Evolutionary conservation across 2,329 filamentous ascomycete species (phyloP), one percentile per base, ranked within the genome.

Genomic region (Phyllosticta citrichinensis): DNA sequence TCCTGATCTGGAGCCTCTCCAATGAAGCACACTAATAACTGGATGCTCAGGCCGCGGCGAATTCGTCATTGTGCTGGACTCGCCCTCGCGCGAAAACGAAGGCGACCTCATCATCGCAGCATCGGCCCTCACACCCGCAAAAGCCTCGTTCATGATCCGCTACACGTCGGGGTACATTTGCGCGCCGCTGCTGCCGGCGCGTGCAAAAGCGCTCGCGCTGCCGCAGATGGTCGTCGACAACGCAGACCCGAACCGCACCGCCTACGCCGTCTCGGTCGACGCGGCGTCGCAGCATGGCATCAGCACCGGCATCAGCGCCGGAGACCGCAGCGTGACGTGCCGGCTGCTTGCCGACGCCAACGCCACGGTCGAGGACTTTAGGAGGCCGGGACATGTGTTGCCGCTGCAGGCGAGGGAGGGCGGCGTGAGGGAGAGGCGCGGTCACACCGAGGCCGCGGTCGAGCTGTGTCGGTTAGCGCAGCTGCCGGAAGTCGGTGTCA

Each of bases 91-190:
- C 75, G 94, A 99, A 76, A 99, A 99, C 75, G 94, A 99, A 82
- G 94, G 92, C 75, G 94, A 99, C 78, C 84, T 99, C 56, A 97
- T 97, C 75, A 95, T 97, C 71, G 90, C 94, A 66, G 93, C 91
- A 64, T 80, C 91, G 66, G 83, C 88, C 69, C 79, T 97, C 65
- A 96, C 93, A 9, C 82, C 91, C 24, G 83, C 89, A 66, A 93
- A 97, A 77, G 95, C 96, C 86, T 90, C 91, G 69, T 99, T 97
- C 80, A 87, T 99, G 83, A 84, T 99, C 74, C 90, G 91, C 69
- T 85, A 96, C 80, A 88, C 89, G 53, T 84, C 90, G 3, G 94
- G 94, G 71, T 85, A 93, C 71, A 87, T 99, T 77, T 97, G 94
- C 84, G 89, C 88, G 0, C 93, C 94, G 17, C 81, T 97, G 63